These are phyloP conservation scores for Coemansia sp. DNA, from an alignment of 192 early-diverging fungal genomes.

Conservation along the genomic window DNA sequence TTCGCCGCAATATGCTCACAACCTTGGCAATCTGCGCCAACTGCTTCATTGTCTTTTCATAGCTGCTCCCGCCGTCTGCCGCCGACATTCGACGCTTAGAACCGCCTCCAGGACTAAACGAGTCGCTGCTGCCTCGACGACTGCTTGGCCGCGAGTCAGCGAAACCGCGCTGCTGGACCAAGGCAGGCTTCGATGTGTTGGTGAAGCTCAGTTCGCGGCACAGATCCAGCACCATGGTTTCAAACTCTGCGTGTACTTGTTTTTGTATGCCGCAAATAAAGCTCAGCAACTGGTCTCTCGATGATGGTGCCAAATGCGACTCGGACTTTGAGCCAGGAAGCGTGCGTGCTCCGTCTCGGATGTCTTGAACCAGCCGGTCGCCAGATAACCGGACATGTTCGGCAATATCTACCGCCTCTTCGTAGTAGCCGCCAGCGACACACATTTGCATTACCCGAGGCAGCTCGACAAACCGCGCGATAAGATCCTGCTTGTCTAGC, in stretches of 20 bases:
- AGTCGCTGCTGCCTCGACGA: neutral
- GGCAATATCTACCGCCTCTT: constrained; percentile 50
- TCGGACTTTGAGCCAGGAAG: constrained; percentile 26
- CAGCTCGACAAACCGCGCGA: constrained; percentile 48
- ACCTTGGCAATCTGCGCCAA: constrained; percentile 40
- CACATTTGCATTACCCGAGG: constrained; percentile 55
- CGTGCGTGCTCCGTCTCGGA: constrained; percentile 33
- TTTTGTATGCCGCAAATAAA: constrained; percentile 38
- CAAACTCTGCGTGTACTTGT: constrained; percentile 49
- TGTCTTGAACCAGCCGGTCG: constrained; percentile 38
- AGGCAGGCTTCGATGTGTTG: neutral
- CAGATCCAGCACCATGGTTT: constrained; percentile 39
- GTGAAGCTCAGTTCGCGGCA: constrained; percentile 40
- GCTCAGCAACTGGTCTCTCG: constrained; percentile 22
- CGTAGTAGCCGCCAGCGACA: constrained; percentile 49
- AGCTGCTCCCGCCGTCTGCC: constrained; percentile 10
- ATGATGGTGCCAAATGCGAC: neutral
- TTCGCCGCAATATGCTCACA: constrained; percentile 38
- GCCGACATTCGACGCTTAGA: neutral
- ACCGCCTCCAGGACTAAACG: neutral
- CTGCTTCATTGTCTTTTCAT: constrained; percentile 39
- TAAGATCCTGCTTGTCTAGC: constrained; percentile 49
- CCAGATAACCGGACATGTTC: constrained; percentile 46
- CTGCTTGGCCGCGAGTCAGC: neutral
- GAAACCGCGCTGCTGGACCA: neutral